Percentiles rank a stretch among this genome's conserved stretches.
Conservation (phyloP, 2,329 filamentous ascomycete species). For the Aspergillus ibericus region DNA sequence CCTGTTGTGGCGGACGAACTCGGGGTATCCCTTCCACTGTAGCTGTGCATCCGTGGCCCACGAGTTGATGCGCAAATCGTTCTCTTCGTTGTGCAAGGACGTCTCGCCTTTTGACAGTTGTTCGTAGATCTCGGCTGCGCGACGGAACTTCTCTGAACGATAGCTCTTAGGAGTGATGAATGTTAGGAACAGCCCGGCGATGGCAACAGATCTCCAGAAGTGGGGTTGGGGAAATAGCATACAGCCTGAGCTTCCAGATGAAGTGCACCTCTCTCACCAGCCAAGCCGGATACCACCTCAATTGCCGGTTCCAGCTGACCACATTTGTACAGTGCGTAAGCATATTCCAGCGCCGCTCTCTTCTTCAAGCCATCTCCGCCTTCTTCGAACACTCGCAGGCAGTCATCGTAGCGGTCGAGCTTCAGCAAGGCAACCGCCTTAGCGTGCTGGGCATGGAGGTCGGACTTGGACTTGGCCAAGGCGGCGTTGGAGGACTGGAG, state of each 20-base stretch:
- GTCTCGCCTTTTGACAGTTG: slow-evolving; percentile 45
- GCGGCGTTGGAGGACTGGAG: slow-evolving; percentile 59
- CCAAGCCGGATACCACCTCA: slow-evolving; percentile 47
- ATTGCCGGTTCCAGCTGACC: slow-evolving; percentile 58
- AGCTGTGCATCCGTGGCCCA: slow-evolving; percentile 63
- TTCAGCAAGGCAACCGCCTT: slow-evolving; percentile 62
- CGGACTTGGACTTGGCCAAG: slow-evolving; percentile 58
- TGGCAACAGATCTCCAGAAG: background rate
- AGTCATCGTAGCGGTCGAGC: slow-evolving; percentile 64
- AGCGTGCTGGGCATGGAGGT: slow-evolving; percentile 58
- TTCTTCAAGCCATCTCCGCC: slow-evolving; percentile 56
- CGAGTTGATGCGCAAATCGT: slow-evolving; percentile 62
- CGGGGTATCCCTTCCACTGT: slow-evolving; percentile 58
- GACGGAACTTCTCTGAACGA: slow-evolving; percentile 60
- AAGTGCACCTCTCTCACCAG: slow-evolving; percentile 51
- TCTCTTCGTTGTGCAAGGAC: slow-evolving; percentile 51
- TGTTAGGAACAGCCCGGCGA: background rate
- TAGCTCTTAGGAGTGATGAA: slow-evolving; percentile 44
- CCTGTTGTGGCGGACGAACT: slow-evolving; percentile 54
- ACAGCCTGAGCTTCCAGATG: slow-evolving; percentile 65
- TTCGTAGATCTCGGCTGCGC: slow-evolving; percentile 56
- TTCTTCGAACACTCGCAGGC: slow-evolving; percentile 56
- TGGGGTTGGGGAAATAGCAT: slow-evolving; percentile 17
- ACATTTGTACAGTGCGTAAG: slow-evolving; percentile 64
- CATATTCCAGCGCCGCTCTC: slow-evolving; percentile 58